Percentiles rank a stretch among this genome's conserved stretches.
phyloP scores from a whole-genome alignment of 2,329 filamentous ascomycete genomes.

The Hypoxylon sp. region DNA sequence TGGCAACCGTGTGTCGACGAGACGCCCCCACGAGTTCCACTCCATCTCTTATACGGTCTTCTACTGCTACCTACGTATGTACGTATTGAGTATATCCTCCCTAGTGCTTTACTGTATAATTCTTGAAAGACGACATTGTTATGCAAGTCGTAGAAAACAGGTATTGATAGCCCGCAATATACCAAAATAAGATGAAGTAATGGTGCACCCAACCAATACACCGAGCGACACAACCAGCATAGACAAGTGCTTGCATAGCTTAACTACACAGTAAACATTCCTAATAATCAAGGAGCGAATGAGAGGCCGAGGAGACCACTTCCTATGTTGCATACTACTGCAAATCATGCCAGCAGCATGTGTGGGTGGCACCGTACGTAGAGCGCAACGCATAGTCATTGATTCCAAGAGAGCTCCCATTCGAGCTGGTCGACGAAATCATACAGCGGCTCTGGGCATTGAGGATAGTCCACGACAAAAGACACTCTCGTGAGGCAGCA shows the following conservation, averaged over 20 bases:
- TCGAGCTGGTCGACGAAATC: constrained; percentile 14
- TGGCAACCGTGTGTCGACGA: constrained; percentile 44
- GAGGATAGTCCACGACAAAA: constrained; percentile 10
- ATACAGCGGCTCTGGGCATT: constrained; percentile 11
- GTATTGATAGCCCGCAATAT: constrained; percentile 41
- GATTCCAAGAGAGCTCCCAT: constrained; percentile 19
- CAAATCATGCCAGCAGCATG: constrained; percentile 42
- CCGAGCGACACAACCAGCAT: constrained; percentile 18
- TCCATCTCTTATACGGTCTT: constrained; percentile 37
- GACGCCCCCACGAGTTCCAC: constrained; percentile 50
- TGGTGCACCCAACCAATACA: constrained; percentile 36
- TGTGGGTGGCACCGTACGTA: constrained; percentile 39
- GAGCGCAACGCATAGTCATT: constrained; percentile 29
- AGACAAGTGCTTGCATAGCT: constrained; percentile 34
- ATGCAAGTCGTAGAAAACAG: constrained; percentile 42
- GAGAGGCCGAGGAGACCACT: constrained; percentile 11
- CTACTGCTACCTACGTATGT: constrained; percentile 22
- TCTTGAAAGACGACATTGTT: constrained; percentile 32
- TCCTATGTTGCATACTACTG: constrained; percentile 36
- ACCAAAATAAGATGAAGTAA: constrained; percentile 37
- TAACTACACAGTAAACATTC: constrained; percentile 38
- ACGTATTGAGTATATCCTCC: constrained; percentile 31
- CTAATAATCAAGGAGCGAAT: constrained; percentile 33
- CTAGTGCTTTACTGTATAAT: constrained; percentile 37
- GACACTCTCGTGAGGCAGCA: constrained; percentile 18